Evolutionary conservation across 495 filamentous ascomycete genomes (phyloP), one percentile per base, ranked within the genome.

Genomic region (Bacidia rubella): DNA sequence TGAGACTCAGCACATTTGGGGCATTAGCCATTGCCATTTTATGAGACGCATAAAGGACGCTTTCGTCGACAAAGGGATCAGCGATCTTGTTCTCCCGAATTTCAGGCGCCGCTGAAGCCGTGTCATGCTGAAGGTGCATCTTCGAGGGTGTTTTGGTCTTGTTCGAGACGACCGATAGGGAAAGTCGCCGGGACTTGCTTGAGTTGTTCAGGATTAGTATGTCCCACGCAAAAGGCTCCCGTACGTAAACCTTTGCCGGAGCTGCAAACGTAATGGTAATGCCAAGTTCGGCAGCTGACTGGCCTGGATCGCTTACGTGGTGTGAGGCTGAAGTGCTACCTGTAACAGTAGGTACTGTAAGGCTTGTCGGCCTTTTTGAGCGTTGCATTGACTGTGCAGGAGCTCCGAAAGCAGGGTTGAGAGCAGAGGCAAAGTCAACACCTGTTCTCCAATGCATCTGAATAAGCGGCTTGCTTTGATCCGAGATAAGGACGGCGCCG

Each of bases 141-240:
- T 79, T 74, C 26, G 74, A 65, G 38, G 87, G 82, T 35, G 78
- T 74, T 32, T 80, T 74, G 49, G 83, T 81, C n/a, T 87, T 75
- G 54, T 82, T 85, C 0, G 87, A 86, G 23, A 95, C 77, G 2
- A 81, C 82, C n/a, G 85, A 65, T 20, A 97, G 73, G 5, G 85
- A 82, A 23, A 97, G 77, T 61, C 90, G 93, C 10, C 86, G 80
- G 25, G 82, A 67, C 22, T 71, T 63, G 42, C 69, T 63, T 25
- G 77, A 83, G 32, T 85, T 83, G 64, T 97, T 97, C 47, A 95
- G 84, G 20, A 97, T 80, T 62, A 95, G 88, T 19, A 95, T 78
- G 39, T 77, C 74, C 90, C 90, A 95, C n/a, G 70, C 67, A 63
- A 97, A 95, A 11, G 79, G 75, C 38, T 87, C 77, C 2, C 89